These are phyloP conservation scores for Orychophragmus violaceus DNA, from an alignment of 345 rosid species.

Conservation along the genomic window DNA sequence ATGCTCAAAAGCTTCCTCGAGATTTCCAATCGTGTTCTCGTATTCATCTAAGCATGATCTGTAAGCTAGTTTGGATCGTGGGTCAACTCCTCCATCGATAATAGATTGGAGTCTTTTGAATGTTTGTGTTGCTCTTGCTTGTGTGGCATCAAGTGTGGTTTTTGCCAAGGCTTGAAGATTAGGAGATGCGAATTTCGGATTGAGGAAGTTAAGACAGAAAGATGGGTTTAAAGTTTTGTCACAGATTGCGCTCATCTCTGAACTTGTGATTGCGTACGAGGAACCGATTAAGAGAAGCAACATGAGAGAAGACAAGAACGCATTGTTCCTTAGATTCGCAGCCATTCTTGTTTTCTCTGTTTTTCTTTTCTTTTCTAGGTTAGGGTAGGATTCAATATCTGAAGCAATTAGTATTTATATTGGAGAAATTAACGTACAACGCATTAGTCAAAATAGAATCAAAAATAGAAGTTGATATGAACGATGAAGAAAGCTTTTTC, in stretches of 20 bases:
- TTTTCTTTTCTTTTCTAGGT: background rate
- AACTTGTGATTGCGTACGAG: conserved; percentile 25
- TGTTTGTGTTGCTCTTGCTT: conserved; percentile 16
- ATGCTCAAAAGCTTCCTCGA: conserved; percentile 23
- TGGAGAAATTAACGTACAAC: conserved; percentile 6
- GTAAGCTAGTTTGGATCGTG: conserved; percentile 24
- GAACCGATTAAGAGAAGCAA: conserved; percentile 20
- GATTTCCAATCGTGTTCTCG: background rate
- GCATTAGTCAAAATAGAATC: conserved; percentile 15
- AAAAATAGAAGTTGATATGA: conserved; percentile 23
- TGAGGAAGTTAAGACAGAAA: conserved; percentile 24
- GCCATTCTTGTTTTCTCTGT: conserved; percentile 31
- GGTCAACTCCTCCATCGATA: conserved; percentile 25
- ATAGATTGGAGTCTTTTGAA: conserved; percentile 17
- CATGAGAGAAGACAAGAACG: conserved; percentile 32
- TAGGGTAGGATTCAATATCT: background rate
- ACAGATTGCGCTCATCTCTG: conserved; percentile 22
- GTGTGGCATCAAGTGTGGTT: conserved; percentile 21
- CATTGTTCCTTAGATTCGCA: conserved; percentile 22
- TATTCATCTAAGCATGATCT: conserved; percentile 26
- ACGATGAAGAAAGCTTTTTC: conserved; percentile 3
- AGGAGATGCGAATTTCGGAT: conserved; percentile 16
- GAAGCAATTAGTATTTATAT: conserved; percentile 1
- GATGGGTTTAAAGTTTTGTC: conserved; percentile 24
- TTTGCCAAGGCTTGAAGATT: conserved; percentile 22